Conservation (phyloP, 148 eudicot species). For the Euryodendron excelsum region DNA sequence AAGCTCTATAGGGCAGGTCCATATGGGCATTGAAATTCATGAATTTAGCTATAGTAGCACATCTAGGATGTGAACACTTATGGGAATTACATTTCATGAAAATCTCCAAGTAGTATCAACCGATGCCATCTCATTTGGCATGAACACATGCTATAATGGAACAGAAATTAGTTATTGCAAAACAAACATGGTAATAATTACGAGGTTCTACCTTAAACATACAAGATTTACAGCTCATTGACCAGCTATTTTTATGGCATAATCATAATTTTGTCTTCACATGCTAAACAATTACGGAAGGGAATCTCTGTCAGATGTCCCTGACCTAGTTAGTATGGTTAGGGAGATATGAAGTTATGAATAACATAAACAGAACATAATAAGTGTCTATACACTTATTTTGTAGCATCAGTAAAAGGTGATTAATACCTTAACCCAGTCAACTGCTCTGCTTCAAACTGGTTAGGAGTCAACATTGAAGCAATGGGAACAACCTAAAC, state of each 20-base stretch:
- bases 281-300: neutral
- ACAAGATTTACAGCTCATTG: neutral
- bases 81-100: neutral
- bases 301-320: neutral
- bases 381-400: too few relatives aligned
- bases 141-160: constrained; percentile 1
- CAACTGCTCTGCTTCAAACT: constrained; percentile 92
- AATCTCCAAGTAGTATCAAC: neutral
- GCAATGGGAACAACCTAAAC: constrained; percentile 93
- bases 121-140: neutral
- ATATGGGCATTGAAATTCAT: neutral
- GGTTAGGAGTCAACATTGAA: constrained; percentile 98
- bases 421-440: constrained; percentile 74
- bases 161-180: neutral
- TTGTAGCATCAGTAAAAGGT: too few relatives aligned
- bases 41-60: neutral
- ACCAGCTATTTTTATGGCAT: neutral
- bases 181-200: neutral
- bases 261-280: neutral
- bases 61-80: neutral
- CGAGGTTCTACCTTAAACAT: neutral
- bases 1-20: neutral
- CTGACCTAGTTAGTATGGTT: neutral
- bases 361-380: neutral
- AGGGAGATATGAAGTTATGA: neutral